These are phyloP conservation scores for Kalmusia sp. DNA, from an alignment of 2,329 filamentous ascomycete species.

Conservation along the genomic window DNA sequence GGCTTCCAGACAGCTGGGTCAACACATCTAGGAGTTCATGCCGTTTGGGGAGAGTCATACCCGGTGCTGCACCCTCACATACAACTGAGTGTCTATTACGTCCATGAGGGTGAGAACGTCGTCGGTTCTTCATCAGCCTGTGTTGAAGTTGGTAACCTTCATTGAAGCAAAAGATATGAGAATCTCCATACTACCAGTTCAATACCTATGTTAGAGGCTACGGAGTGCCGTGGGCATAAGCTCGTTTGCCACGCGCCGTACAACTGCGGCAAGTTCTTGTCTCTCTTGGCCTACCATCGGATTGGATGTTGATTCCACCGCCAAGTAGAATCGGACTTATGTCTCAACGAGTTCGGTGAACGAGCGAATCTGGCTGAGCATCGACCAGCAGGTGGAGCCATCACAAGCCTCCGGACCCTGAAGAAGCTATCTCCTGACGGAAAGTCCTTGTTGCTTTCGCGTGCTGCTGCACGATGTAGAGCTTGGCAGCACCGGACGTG, in stretches of 20 bases:
- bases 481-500: background rate
- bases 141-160: background rate
- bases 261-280: background rate
- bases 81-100: background rate
- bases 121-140: no score
- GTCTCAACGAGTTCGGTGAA: background rate
- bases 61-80: no score
- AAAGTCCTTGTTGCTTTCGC: background rate
- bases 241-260: background rate
- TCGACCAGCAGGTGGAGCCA: background rate
- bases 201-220: background rate
- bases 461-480: background rate
- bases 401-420: background rate
- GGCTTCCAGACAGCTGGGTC: background rate
- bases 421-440: background rate
- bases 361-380: background rate
- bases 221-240: background rate
- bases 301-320: background rate
- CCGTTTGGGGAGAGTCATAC: no score
- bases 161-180: no score
- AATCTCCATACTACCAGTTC: no score
- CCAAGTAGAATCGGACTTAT: constrained; percentile 2
- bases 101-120: no score
- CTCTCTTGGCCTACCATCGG: background rate
- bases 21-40: background rate